Conservation (phyloP, 306 rosid genomes). For the Castanea sativa region DNA sequence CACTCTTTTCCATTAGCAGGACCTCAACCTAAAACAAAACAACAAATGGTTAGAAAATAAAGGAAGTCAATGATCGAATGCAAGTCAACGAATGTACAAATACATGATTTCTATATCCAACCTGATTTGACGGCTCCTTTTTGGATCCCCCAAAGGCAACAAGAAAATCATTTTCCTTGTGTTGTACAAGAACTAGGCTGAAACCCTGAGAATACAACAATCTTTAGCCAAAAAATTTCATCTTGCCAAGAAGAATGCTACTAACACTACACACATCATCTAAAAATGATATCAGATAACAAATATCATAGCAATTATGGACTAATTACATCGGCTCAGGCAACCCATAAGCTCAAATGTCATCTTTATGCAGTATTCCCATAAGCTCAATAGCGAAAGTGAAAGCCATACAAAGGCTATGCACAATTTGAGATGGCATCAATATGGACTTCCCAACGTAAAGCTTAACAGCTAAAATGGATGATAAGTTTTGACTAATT, state of each 20-base stretch:
- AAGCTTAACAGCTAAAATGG: not conserved
- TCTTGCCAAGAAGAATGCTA: not conserved
- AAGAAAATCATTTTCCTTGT: constrained; percentile 88
- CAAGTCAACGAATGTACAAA: constrained; percentile 9
- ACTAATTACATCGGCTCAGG: too few relatives aligned
- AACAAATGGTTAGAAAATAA: not conserved
- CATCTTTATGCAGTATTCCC: too few relatives aligned
- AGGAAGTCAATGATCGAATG: not conserved
- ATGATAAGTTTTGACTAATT: not conserved
- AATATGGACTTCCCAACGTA: too few relatives aligned
- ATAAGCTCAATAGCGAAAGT: too few relatives aligned
- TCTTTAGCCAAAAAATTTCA: constrained; percentile 15
- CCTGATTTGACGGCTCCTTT: constrained; percentile 93
- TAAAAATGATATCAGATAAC: not conserved
- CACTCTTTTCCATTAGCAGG: constrained; percentile 68
- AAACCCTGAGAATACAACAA: constrained; percentile 61
- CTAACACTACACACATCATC: not conserved
- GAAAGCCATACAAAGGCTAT: too few relatives aligned
- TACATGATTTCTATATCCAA: constrained; percentile 24
- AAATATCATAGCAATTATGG: not conserved
- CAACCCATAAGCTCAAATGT: too few relatives aligned
- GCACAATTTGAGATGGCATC: too few relatives aligned
- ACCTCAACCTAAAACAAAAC: constrained; percentile 63
- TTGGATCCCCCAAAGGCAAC: constrained; percentile 94
- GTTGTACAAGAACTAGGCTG: constrained; percentile 77